These are phyloP conservation scores for Lentinus brumalis DNA, from an alignment of 768 basidiomycete genomes.

Conservation along the genomic window DNA sequence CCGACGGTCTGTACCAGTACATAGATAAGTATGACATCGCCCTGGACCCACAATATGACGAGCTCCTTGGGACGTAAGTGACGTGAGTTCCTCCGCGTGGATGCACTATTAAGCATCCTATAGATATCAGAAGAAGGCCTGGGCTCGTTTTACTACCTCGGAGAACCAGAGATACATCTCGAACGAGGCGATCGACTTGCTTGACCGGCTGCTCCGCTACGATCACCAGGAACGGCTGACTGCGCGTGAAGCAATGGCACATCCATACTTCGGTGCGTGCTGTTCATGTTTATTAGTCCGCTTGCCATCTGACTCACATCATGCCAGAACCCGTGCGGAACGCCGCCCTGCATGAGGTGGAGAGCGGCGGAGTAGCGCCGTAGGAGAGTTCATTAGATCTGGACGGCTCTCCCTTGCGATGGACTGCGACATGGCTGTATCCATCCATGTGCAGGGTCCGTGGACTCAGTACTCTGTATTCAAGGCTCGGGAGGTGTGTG, in stretches of 20 bases:
- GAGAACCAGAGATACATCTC: conserved; percentile 96
- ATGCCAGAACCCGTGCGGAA: conserved; percentile 68
- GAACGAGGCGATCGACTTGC: conserved; percentile 94
- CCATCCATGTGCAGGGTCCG: conserved; percentile 7
- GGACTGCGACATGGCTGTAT: conserved; percentile 8
- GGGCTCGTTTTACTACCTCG: conserved; percentile 93
- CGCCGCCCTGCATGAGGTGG: conserved; percentile 53
- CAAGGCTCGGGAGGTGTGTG: conserved; percentile 17
- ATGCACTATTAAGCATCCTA: conserved; percentile 2
- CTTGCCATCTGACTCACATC: conserved; percentile 22
- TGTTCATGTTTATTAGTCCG: conserved; percentile 2
- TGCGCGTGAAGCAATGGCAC: conserved; percentile 88
- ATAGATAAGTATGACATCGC: conserved; percentile 95
- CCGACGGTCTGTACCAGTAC: conserved; percentile 91
- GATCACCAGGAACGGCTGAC: conserved; percentile 97
- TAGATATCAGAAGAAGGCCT: conserved; percentile 92
- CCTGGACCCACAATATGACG: conserved; percentile 94
- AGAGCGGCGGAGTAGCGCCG: conserved; percentile 59
- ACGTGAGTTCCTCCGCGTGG: conserved; percentile 6
- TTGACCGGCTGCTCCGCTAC: conserved; percentile 94
- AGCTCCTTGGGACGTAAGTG: conserved; percentile 80
- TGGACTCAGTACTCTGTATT: conserved; percentile 13
- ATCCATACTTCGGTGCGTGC: conserved; percentile 85
- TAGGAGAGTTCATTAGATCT: conserved; percentile 14
- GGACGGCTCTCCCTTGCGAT: conserved; percentile 1